These are phyloP conservation scores for Megacollybia marginata DNA, from an alignment of 768 basidiomycete species.

Conservation along the genomic window DNA sequence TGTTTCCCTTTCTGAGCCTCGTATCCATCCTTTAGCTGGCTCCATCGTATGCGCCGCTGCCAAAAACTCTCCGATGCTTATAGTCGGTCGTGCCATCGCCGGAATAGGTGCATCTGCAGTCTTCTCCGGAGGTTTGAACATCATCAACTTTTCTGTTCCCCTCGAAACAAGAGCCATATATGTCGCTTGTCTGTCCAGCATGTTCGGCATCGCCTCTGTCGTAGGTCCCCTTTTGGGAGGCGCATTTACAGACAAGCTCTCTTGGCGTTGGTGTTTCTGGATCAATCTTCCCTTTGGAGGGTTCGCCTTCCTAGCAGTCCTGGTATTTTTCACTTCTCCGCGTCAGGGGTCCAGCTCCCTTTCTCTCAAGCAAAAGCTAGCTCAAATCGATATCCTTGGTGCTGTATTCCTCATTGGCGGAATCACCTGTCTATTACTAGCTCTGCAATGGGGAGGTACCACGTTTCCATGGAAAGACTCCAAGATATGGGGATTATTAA, in stretches of 20 bases:
- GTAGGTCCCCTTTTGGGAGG: constrained; percentile 23
- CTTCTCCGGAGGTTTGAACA: constrained; percentile 13
- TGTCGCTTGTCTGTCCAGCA: constrained; percentile 31
- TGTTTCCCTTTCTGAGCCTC: constrained; percentile 11
- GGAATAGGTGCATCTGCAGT: constrained; percentile 37
- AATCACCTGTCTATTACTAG: constrained; percentile 16
- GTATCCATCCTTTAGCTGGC: constrained; percentile 25
- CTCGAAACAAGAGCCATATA: constrained; percentile 23
- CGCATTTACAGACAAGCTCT: constrained; percentile 19
- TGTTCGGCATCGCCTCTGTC: constrained; percentile 14
- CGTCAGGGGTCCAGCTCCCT: not conserved
- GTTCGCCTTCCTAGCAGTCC: constrained; percentile 6
- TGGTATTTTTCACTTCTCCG: constrained; percentile 13
- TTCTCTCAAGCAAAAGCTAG: constrained; percentile 2
- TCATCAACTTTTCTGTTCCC: constrained; percentile 19
- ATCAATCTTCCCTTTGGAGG: constrained; percentile 18
- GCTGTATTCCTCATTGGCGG: constrained; percentile 9
- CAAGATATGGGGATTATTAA: not conserved
- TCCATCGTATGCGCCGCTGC: constrained; percentile 33
- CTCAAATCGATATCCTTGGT: constrained; percentile 10
- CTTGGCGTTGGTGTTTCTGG: constrained; percentile 34
- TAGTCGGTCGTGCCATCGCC: constrained; percentile 36
- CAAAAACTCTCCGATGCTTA: constrained; percentile 18
- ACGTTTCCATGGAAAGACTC: constrained; percentile 29
- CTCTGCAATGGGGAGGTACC: constrained; percentile 39